Base-by-base conservation (phyloP, 2,329 filamentous ascomycete species). In the Sporothrix mexicana region DNA sequence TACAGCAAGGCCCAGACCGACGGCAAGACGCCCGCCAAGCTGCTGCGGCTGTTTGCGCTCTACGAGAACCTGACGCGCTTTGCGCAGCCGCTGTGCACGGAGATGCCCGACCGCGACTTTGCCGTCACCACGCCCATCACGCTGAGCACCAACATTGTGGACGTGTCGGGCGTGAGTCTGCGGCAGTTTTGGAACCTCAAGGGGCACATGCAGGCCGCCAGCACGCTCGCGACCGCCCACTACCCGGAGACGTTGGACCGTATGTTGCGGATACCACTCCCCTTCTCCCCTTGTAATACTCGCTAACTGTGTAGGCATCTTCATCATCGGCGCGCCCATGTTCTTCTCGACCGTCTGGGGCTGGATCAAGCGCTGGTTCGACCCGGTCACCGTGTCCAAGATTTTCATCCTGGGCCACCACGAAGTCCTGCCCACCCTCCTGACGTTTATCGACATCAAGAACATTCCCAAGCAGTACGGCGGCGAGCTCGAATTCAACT, bases 101-200 rank as follows among this genome's bases (percentile, higher is more conserved):
- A 92, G 78, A 87, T 97, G 74, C 83, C 84, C 62, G 88, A 93
- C 77, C 88, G 95, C 78, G 89, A 91, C 8, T 84, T 93, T 80
- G 87, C 91, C 3, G 88, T 91, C 75, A 75, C 73, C 7, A 94
- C 93, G n/a, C 95, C 95, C 7, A 94, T 98, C 77, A 95, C 94
- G 53, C 91, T 96, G 77, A 95, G 92, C 79, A 97, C 93, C 78
- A 98, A 98, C 83, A 97, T 98, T 77, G 94, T 98, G 73, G 95
- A 98, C 80, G 94, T 98, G 75, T 92, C 90, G 17, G 91, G 91
- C 15, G 95, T 98, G 36, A 93, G 93, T 6, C 82, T 98, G 81
- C 94, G 93, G 84, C 94, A 97, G 84, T 98, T 98, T 81, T 98
- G 95, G 95, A 97, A 97, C 82, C 83, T 98, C 75, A 96, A 97